Percentiles rank a stretch among this genome's conserved stretches.
phyloP scores from a whole-genome alignment of 345 rosid genomes.

The Moricandia arvensis region DNA sequence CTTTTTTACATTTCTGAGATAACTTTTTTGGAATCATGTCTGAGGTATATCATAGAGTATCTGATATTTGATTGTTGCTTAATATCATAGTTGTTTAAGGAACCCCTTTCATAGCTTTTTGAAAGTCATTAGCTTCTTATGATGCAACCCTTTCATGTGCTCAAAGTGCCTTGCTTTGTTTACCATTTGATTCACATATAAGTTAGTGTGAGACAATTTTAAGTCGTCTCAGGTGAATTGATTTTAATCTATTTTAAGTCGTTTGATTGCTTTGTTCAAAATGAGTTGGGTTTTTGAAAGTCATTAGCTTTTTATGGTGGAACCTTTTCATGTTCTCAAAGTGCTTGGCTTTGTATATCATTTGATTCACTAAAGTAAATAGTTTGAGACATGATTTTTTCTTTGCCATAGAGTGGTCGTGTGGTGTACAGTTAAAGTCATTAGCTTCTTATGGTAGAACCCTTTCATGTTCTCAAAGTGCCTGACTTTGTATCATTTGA shows the following conservation, averaged over 20 bases:
- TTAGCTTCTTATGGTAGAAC: background rate
- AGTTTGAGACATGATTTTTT: constrained; percentile 4
- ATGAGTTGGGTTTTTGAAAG: background rate
- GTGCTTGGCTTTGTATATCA: background rate
- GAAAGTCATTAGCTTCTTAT: background rate
- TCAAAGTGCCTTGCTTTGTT: background rate
- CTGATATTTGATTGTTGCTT: background rate
- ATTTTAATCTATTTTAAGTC: no score
- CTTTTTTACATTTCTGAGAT: background rate
- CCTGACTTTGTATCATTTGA: background rate
- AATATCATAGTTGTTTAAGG: background rate
- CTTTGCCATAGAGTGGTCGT: background rate
- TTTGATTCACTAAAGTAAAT: background rate
- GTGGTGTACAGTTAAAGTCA: background rate
- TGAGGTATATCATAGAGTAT: background rate
- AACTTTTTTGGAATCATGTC: background rate
- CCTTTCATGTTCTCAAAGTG: background rate
- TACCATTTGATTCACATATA: no score
- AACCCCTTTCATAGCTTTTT: background rate
- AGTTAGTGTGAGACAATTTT: background rate
- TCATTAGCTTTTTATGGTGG: background rate
- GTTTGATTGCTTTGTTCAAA: background rate
- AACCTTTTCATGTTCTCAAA: background rate
- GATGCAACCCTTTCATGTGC: background rate
- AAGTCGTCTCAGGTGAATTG: background rate